These are phyloP conservation scores for Lentinula sp. DNA, from an alignment of 768 basidiomycete genomes.

Conservation along the genomic window DNA sequence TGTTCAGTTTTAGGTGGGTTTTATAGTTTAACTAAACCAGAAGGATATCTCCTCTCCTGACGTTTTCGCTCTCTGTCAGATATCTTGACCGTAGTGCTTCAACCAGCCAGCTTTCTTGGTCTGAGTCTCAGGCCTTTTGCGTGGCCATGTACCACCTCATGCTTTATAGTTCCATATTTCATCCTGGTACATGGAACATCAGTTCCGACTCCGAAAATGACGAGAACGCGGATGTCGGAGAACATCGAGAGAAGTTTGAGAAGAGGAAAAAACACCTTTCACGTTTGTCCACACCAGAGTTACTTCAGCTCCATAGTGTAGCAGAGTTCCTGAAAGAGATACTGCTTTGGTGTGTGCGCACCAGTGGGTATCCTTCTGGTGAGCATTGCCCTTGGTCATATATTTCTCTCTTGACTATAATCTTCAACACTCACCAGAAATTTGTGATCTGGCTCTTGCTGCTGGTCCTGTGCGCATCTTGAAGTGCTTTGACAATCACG, in stretches of 20 bases:
- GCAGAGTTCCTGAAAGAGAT: slow-evolving; percentile 8
- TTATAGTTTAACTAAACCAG: not conserved
- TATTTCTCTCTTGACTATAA: no score
- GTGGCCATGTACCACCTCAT: slow-evolving; percentile 8
- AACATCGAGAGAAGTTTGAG: not conserved
- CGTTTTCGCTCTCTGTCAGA: slow-evolving; percentile 13
- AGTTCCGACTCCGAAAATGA: not conserved
- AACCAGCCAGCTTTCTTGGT: slow-evolving; percentile 20
- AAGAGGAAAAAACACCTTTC: slow-evolving; percentile 2
- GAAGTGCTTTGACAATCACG: not conserved
- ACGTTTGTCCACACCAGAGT: slow-evolving; percentile 6
- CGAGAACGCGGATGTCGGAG: not conserved
- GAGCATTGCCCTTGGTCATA: not conserved
- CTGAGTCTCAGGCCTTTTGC: slow-evolving; percentile 21
- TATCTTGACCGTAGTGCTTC: slow-evolving; percentile 28
- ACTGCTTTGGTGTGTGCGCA: not conserved
- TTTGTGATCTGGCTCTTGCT: not conserved
- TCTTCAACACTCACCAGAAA: not conserved
- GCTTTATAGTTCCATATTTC: slow-evolving; percentile 7
- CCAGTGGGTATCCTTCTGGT: not conserved
- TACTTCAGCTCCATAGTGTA: slow-evolving; percentile 8
- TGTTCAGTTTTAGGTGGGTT: slow-evolving; percentile 31
- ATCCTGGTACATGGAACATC: not conserved
- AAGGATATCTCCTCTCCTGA: not conserved
- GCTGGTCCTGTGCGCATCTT: slow-evolving; percentile 5